Evolutionary conservation across 1,284 basidiomycete species (phyloP), one percentile per base, ranked within the genome.

Genomic region (Cutaneotrichosporon sp.): DNA sequence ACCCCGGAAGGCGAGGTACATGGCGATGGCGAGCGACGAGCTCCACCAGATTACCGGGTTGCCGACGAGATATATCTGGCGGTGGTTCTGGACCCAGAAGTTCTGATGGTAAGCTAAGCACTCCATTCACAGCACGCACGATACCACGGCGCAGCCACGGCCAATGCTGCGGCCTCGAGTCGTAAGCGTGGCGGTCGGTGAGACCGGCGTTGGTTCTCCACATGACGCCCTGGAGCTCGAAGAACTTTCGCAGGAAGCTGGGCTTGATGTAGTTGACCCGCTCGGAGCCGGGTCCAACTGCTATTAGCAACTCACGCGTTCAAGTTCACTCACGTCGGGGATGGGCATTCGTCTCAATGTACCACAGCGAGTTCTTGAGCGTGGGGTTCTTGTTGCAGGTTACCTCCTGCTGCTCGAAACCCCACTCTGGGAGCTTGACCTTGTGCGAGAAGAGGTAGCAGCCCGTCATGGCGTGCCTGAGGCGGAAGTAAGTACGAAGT

Each of bases 391-490:
- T 93, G 77, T 97, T 97, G 76, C 92, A 97, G 1, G 92, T 97
- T 43, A 93, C 72, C 70, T 99, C 96, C 72, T 98, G 96, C 75
- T 98, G 96, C 64, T 97, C 93, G 65, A 83, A 98, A 0, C 85
- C 96, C 96, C 96, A 98, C 10, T 96, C 88, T 0, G 96, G 96
- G 4, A 99, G 77, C 75, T 96, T 93, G 66, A 97, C 87, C 74
- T 93, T 94, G 79, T 98, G 96, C 44, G 89, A 93, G 80, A 97
- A 99, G 42, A 99, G 79, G 73, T 97, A 97, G 75, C 94, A 98
- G 4, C 91, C 90, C 0, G 88, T 88, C 60, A 93, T 79, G 17
- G 82, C 80, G 75, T 98, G 96, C 57, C 85, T 79, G 47, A 99
- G 77, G 61, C 87, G 81, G 77, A 98, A 96, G 49, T 83, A 80